Base-by-base conservation (phyloP, 805 yeast species). In the Lipomyces starkeyi region DNA sequence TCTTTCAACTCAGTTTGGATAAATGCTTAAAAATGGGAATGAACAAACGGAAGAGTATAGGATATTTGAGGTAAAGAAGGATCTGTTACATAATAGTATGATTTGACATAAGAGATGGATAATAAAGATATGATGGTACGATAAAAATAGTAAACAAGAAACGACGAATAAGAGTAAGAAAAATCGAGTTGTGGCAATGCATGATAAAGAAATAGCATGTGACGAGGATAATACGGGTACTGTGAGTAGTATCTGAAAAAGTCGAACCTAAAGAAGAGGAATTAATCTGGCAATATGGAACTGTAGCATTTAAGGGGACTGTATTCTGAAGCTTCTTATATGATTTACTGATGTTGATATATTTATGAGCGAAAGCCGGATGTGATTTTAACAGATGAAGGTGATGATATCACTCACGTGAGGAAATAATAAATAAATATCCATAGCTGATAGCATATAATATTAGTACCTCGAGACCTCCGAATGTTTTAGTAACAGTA, bases 1-100 rank as follows among this genome's bases (percentile, higher is more conserved):
- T n/a, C 11, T 11, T 55, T 35, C 29, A 55, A 9, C 11, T 32
- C n/a, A 29, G 63, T n/a, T 61, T 52, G 49, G 49, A n/a, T 43
- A 17, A 43, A 17, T 8, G 17, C 20, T 43, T 43, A 17, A 17
- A 17, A 17, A n/a, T 43, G 49, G 49, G 22, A 43, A 43, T 43
- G 49, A 43, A 6, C 49, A n/a, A 17, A 11, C 17, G 40, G 40
- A 37, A 11, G 4, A 13, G 40, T 11, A 29, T 29, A n/a, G 22
- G 9, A 17, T n/a, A n/a, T n/a, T n/a, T 43, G 49, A 43, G n/a
- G 49, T 43, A n/a, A 43, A n/a, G 22, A 43, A 17, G 49, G 49
- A n/a, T n/a, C 49, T 17, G 49, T n/a, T 43, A 43, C 8, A 17
- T 43, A 37, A 17, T 43, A 43, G 49, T 43, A n/a, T 43, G 22